Conservation (phyloP, 1,284 basidiomycete genomes). For the Melampsora larici-populina region DNA sequence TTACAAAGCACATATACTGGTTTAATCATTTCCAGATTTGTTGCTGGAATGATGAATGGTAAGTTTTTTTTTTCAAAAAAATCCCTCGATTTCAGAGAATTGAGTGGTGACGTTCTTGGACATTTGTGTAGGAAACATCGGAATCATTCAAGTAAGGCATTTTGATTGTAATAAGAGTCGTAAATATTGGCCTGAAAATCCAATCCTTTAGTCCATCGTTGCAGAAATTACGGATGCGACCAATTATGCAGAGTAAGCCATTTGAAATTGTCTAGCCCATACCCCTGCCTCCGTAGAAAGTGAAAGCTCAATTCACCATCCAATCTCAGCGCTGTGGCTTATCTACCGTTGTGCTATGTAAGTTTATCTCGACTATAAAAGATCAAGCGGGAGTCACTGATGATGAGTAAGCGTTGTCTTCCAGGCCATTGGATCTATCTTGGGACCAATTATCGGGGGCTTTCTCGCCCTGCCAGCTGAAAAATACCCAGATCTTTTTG, state of each 20-base stretch:
- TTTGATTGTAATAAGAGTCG: neutral
- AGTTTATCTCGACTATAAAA: neutral
- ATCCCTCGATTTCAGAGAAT: neutral
- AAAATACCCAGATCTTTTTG: conserved; percentile 32
- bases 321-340: conserved; percentile 15
- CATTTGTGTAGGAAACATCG: conserved; percentile 21
- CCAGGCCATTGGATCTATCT: conserved; percentile 35
- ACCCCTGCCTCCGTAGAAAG: neutral
- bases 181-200: neutral
- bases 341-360: conserved; percentile 36
- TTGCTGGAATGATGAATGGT: conserved; percentile 44
- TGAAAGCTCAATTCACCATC: neutral
- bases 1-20: conserved; percentile 35
- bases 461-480: conserved; percentile 34
- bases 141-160: conserved; percentile 22
- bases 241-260: conserved; percentile 33
- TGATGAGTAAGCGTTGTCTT: neutral
- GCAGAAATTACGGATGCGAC: conserved; percentile 35
- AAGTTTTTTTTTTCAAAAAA: neutral
- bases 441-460: conserved; percentile 38
- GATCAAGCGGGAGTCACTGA: neutral
- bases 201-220: conserved; percentile 18
- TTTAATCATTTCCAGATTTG: conserved; percentile 30
- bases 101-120: neutral
- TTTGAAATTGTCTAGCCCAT: neutral